These are phyloP conservation scores for Yamadazyma endophytica DNA, from an alignment of 805 yeast genomes.

Conservation along the genomic window DNA sequence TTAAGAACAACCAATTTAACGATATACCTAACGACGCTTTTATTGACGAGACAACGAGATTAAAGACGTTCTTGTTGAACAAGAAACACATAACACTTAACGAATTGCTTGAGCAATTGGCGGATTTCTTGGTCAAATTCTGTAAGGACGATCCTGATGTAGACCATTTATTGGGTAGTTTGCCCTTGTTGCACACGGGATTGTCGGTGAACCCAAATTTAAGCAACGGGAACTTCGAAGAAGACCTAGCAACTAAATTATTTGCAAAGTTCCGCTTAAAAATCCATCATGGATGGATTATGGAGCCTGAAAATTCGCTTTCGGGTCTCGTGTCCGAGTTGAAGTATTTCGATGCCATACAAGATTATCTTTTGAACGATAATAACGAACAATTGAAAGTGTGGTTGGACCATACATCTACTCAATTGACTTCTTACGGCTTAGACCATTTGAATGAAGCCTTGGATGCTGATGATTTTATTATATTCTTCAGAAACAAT, in stretches of 20 bases:
- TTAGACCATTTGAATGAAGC: constrained; percentile 40
- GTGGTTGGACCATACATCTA: constrained; percentile 56
- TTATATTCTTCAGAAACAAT: constrained; percentile 83
- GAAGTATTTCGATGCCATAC: constrained; percentile 49
- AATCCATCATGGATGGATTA: constrained; percentile 82
- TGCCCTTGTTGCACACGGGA: constrained; percentile 69
- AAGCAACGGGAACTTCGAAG: constrained; percentile 45
- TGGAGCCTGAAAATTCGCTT: constrained; percentile 24
- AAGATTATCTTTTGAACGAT: constrained; percentile 43
- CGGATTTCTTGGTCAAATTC: constrained; percentile 11
- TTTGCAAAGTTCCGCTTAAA: constrained; percentile 57
- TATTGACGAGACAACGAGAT: background rate
- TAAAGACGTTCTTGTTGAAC: constrained; percentile 4
- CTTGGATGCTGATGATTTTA: constrained; percentile 50
- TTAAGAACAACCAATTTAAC: constrained; percentile 6
- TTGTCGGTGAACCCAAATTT: constrained; percentile 69
- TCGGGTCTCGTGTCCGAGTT: constrained; percentile 2
- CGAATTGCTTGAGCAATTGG: constrained; percentile 8
- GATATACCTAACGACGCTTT: constrained; percentile 4
- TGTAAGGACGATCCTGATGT: constrained; percentile 10
- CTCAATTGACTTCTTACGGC: constrained; percentile 77
- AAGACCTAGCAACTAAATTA: constrained; percentile 47
- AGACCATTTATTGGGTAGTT: constrained; percentile 42
- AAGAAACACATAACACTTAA: constrained; percentile 2
- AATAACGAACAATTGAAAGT: constrained; percentile 6